A percentile compares a stretch with the other conserved stretches of the same genome.
These are phyloP conservation scores for Guadua angustifolia DNA, from an alignment of 176 grass and related monocot species.

Conservation along the genomic window DNA sequence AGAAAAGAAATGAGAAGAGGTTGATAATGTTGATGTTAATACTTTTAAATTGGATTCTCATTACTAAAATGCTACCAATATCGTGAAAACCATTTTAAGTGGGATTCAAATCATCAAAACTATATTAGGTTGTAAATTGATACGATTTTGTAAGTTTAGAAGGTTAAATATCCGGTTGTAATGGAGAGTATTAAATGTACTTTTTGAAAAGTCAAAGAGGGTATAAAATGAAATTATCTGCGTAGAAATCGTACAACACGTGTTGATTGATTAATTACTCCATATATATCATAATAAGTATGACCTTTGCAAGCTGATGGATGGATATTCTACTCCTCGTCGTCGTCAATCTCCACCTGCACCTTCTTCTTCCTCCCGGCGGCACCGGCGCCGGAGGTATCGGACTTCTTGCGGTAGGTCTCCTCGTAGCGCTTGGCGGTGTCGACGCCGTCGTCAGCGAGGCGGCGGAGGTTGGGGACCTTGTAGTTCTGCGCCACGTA, in stretches of 20 bases:
- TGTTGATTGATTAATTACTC: background rate
- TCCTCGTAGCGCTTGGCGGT: constrained; percentile 64
- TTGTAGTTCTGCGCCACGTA: constrained; percentile 74
- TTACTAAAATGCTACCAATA: too few species aligned
- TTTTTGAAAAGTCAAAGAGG: too few species aligned
- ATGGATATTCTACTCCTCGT: background rate
- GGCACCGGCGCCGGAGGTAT: background rate
- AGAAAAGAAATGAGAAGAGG: too few species aligned
- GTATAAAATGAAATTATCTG: too few species aligned
- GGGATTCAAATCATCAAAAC: too few species aligned
- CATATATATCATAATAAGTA: background rate
- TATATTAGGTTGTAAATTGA: too few species aligned
- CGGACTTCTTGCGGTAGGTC: constrained; percentile 60
- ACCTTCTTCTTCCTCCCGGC: constrained; percentile 3
- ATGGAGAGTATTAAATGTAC: too few species aligned
- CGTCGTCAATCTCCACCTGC: constrained; percentile 17
- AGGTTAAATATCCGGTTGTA: too few species aligned
- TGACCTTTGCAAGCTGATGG: background rate
- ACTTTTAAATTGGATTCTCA: too few species aligned
- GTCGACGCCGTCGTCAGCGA: constrained; percentile 44
- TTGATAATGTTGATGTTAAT: too few species aligned
- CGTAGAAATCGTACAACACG: background rate
- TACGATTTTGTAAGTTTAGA: too few species aligned
- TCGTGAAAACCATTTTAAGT: too few species aligned
- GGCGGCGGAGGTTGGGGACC: constrained; percentile 53